phyloP scores from a whole-genome alignment of 2,329 filamentous ascomycete genomes.

The Hymenoscyphus scutula region DNA sequence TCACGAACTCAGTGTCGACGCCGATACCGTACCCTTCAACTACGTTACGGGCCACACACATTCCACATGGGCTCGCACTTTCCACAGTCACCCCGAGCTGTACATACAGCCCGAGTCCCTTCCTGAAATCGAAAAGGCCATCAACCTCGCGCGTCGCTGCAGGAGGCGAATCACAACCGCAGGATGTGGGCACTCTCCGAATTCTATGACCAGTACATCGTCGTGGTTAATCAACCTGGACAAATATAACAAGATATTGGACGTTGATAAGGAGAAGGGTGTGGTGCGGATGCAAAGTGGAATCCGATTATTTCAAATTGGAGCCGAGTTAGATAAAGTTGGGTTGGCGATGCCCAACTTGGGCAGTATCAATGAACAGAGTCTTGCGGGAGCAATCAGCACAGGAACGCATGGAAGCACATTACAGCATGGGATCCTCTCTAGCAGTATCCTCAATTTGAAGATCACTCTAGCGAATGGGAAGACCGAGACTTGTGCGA shows the following conservation, averaged over 20 bases:
- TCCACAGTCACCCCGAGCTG: constrained; percentile 83
- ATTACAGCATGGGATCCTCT: constrained; percentile 77
- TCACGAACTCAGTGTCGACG: constrained; percentile 56
- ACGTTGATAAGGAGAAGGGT: constrained; percentile 63
- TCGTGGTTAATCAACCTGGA: constrained; percentile 96
- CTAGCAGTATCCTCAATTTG: constrained; percentile 70
- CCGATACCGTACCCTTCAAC: constrained; percentile 70
- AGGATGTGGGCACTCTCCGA: constrained; percentile 91
- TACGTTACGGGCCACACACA: constrained; percentile 71
- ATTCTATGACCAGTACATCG: constrained; percentile 86
- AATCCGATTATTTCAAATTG: constrained; percentile 75
- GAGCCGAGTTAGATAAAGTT: constrained; percentile 67
- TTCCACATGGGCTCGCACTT: constrained; percentile 93
- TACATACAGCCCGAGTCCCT: constrained; percentile 82
- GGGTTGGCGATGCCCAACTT: constrained; percentile 87
- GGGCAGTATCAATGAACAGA: constrained; percentile 93
- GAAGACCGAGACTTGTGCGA: constrained; percentile 66
- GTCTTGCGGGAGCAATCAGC: constrained; percentile 84
- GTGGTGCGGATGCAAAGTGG: constrained; percentile 81
- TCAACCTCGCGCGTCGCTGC: constrained; percentile 77
- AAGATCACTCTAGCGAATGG: constrained; percentile 83
- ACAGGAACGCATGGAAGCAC: constrained; percentile 94
- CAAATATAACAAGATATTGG: constrained; percentile 69
- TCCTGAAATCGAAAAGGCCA: constrained; percentile 77
- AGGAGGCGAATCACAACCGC: constrained; percentile 79